These are phyloP conservation scores for Boletus sp. DNA, from an alignment of 768 basidiomycete species.

Conservation along the genomic window DNA sequence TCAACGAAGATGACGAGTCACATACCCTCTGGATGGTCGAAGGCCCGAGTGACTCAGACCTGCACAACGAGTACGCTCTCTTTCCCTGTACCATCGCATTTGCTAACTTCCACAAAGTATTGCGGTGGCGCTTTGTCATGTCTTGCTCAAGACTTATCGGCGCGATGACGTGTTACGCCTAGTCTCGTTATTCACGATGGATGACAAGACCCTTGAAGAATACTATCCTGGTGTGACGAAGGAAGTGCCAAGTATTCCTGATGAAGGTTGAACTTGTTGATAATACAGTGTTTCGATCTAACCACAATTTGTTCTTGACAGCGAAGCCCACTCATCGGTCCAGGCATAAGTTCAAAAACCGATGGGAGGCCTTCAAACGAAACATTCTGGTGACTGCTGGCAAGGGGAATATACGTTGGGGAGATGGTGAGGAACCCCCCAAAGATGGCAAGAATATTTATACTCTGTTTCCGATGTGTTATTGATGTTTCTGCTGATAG, in stretches of 20 bases:
- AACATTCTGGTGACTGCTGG: background rate
- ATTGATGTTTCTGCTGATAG: background rate
- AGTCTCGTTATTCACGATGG: conserved; percentile 4
- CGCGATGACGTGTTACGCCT: conserved; percentile 11
- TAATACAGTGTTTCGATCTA: background rate
- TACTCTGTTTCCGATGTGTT: background rate
- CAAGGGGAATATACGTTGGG: background rate
- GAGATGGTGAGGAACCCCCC: background rate
- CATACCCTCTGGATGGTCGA: conserved; percentile 12
- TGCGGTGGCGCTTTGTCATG: conserved; percentile 11
- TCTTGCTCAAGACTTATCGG: conserved; percentile 9
- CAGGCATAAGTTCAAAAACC: background rate
- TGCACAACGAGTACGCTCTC: conserved; percentile 9
- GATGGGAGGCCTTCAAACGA: background rate
- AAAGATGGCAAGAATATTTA: background rate
- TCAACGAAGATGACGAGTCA: background rate
- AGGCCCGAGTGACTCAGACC: background rate
- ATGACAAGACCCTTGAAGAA: background rate
- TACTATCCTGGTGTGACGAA: background rate
- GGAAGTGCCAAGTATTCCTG: background rate
- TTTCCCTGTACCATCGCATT: background rate
- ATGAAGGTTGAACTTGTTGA: background rate
- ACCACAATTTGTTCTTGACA: background rate
- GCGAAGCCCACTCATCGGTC: background rate
- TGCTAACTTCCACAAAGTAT: conserved; percentile 3